These are phyloP conservation scores for Colletotrichum sp. DNA, from an alignment of 2,329 filamentous ascomycete species.

Conservation along the genomic window DNA sequence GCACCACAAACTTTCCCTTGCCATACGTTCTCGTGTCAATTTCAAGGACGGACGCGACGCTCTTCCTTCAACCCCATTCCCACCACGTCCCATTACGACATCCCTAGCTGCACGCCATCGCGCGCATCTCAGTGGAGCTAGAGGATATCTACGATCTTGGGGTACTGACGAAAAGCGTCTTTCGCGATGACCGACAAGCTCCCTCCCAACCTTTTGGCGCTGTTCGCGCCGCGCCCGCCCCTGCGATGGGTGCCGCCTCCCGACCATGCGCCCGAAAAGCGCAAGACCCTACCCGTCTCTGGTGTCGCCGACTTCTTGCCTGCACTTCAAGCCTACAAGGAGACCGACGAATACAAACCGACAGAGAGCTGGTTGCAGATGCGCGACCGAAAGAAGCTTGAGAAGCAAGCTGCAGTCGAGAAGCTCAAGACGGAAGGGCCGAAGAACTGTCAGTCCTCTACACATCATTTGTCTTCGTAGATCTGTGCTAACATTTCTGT, in stretches of 20 bases:
- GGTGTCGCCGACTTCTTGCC: conserved; percentile 79
- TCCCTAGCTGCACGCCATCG: background rate
- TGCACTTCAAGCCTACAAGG: conserved; percentile 77
- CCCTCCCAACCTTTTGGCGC: conserved; percentile 87
- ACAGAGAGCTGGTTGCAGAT: conserved; percentile 94
- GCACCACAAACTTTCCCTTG: conserved; percentile 17
- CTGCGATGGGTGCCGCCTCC: conserved; percentile 85
- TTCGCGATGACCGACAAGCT: conserved; percentile 91
- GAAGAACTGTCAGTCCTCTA: conserved; percentile 48
- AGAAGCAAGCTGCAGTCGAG: conserved; percentile 76
- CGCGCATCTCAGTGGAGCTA: background rate
- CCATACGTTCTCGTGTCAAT: conserved; percentile 9
- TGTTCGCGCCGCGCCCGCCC: conserved; percentile 93
- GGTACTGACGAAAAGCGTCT: background rate
- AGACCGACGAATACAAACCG: conserved; percentile 76
- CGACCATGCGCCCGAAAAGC: conserved; percentile 84
- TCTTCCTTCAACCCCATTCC: background rate
- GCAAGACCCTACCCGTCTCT: conserved; percentile 73
- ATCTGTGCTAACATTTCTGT: conserved; percentile 23
- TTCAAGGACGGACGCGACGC: conserved; percentile 5
- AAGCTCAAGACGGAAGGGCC: conserved; percentile 66
- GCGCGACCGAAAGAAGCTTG: conserved; percentile 81
- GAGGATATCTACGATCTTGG: background rate
- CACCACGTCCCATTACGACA: background rate
- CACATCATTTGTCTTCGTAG: background rate